A percentile compares a stretch with the other conserved stretches of the same genome.
phyloP scores from a whole-genome alignment of 805 yeast species.

The Yarrowia sp. region DNA sequence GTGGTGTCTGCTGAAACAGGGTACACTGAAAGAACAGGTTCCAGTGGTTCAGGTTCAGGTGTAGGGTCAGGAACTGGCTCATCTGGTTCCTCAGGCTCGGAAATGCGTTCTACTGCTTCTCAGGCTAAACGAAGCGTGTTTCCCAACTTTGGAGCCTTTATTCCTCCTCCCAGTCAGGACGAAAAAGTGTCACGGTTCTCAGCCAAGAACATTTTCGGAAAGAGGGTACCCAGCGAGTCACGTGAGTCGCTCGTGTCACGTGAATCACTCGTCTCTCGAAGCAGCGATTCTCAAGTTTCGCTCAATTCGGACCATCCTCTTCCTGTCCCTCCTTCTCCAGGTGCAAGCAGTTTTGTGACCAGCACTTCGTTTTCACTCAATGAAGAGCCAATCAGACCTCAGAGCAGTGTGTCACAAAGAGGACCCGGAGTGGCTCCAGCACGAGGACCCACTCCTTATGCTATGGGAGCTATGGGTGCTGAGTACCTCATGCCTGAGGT shows the following conservation, averaged over 20 bases:
- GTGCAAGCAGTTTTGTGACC: neutral
- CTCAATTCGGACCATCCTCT: neutral
- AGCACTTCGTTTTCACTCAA: neutral
- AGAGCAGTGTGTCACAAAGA: slow-evolving; percentile 10
- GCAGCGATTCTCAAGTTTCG: neutral
- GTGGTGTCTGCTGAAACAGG: neutral
- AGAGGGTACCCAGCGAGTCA: neutral
- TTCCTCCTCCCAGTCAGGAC: slow-evolving; percentile 13
- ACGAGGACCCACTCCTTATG: neutral
- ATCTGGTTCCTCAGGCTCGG: neutral
- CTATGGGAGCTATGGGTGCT: neutral
- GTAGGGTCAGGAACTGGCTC: neutral
- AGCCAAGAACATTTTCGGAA: slow-evolving; percentile 7
- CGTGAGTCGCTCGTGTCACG: neutral
- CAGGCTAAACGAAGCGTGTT: neutral
- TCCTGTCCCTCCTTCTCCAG: slow-evolving; percentile 11
- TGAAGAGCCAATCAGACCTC: neutral
- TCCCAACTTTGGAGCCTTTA: slow-evolving; percentile 13
- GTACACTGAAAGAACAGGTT: neutral
- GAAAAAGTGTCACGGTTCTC: slow-evolving; percentile 15
- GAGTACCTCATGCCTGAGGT: neutral
- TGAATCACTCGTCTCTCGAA: neutral
- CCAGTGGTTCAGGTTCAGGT: slow-evolving; percentile 1
- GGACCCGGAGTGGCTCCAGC: neutral
- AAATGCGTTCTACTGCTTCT: neutral